Evolutionary conservation across 305 asterid genomes (phyloP).

Genomic region (Fraxinus albicans): DNA sequence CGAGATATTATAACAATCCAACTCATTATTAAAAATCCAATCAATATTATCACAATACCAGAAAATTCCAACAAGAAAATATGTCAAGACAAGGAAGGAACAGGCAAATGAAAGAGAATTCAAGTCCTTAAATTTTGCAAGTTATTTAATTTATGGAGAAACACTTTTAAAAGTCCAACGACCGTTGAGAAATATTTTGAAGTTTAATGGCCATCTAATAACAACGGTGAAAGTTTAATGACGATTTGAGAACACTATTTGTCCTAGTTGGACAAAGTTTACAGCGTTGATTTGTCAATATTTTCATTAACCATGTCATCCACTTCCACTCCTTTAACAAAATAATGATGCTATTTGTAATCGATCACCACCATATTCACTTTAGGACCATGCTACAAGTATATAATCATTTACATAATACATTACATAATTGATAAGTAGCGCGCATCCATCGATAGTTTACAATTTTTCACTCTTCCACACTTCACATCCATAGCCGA

Average conservation of each 20-base stretch:
- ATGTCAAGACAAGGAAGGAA: background rate
- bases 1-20: background rate
- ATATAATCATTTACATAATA: too few relatives aligned
- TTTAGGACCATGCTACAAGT: too few relatives aligned
- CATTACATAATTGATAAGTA: too few relatives aligned
- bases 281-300: background rate
- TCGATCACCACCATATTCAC: too few relatives aligned
- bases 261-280: background rate
- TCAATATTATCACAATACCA: background rate
- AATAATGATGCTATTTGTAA: background rate
- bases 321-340: background rate
- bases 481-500: too few relatives aligned
- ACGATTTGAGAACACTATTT: background rate
- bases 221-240: background rate
- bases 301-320: background rate
- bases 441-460: too few relatives aligned
- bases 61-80: background rate
- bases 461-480: too few relatives aligned
- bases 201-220: background rate
- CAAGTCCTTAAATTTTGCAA: background rate
- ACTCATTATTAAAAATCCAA: background rate
- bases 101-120: background rate
- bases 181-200: background rate
- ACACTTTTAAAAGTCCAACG: background rate
- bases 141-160: background rate